Evolutionary conservation across 1,139 yeast species (phyloP).

Genomic region (Nadsonia commutata): DNA sequence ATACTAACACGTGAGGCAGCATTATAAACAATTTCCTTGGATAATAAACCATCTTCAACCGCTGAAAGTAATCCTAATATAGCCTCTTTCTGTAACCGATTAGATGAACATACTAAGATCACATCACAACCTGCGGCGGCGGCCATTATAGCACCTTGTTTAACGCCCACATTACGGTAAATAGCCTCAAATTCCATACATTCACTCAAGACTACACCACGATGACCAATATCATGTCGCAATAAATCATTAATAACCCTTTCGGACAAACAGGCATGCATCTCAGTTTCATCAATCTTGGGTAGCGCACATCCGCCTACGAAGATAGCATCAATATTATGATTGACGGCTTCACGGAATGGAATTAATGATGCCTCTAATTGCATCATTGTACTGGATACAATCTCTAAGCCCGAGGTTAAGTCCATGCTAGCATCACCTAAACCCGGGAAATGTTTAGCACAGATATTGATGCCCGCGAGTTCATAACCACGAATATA

Average conservation of each 20-base stretch:
- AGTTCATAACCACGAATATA: conserved; percentile 40
- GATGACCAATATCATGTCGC: conserved; percentile 37
- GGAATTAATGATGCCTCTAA: conserved; percentile 39
- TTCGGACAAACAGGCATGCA: conserved; percentile 51
- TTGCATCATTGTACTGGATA: conserved; percentile 42
- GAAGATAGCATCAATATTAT: conserved; percentile 41
- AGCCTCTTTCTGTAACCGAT: conserved; percentile 44
- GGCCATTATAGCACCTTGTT: conserved; percentile 52
- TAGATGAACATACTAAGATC: conserved; percentile 48
- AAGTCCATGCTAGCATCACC: conserved; percentile 50
- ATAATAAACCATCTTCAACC: conserved; percentile 36
- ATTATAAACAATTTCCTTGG: conserved; percentile 30
- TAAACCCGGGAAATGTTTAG: conserved; percentile 56
- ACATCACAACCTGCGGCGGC: conserved; percentile 53
- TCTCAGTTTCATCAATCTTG: conserved; percentile 43
- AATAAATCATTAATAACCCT: conserved; percentile 39
- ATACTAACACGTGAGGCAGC: conserved; percentile 33
- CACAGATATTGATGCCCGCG: conserved; percentile 44
- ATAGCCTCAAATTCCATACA: conserved; percentile 54
- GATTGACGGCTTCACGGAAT: conserved; percentile 35
- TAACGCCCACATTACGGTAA: conserved; percentile 47
- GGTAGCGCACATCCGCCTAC: conserved; percentile 66
- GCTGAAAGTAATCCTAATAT: conserved; percentile 41
- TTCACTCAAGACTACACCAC: conserved; percentile 50
- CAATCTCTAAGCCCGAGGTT: conserved; percentile 42